Conservation (phyloP, 2,329 filamentous ascomycete species). For the Penicillium sp. region DNA sequence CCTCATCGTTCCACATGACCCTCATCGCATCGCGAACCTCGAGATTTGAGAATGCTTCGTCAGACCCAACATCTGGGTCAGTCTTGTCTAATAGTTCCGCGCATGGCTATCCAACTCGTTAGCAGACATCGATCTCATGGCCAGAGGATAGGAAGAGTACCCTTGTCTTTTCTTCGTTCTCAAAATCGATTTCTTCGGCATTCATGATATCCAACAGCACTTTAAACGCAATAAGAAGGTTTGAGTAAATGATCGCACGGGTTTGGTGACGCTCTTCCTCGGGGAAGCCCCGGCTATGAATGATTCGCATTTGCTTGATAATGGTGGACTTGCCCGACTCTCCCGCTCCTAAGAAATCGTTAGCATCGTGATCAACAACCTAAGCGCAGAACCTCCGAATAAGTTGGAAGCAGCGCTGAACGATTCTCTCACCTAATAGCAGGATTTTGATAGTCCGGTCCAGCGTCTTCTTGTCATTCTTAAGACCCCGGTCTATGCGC, state of each 20-base stretch:
- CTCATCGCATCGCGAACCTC: constrained; percentile 70
- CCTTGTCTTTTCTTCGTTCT: constrained; percentile 69
- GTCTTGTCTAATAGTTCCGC: constrained; percentile 74
- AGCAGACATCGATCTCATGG: constrained; percentile 12
- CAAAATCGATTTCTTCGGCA: constrained; percentile 74
- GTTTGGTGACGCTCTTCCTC: constrained; percentile 87
- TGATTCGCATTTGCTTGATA: constrained; percentile 98
- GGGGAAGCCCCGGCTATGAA: constrained; percentile 88
- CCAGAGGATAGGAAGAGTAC: constrained; percentile 48
- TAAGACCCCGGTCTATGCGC: constrained; percentile 82
- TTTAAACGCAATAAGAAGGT: constrained; percentile 87
- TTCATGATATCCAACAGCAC: constrained; percentile 88
- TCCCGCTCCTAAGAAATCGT: constrained; percentile 67
- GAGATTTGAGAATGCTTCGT: constrained; percentile 68
- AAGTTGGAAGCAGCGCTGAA: background rate
- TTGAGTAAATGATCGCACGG: constrained; percentile 93
- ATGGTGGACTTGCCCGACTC: constrained; percentile 96
- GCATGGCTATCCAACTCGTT: constrained; percentile 56
- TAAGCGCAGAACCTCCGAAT: too few relatives aligned
- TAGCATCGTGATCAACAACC: constrained; percentile 16
- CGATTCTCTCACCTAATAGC: constrained; percentile 66
- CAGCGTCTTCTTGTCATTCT: constrained; percentile 82
- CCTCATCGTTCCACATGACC: constrained; percentile 74
- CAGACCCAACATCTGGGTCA: constrained; percentile 70
- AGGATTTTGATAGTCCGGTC: constrained; percentile 89